These are phyloP conservation scores for Trichophyton verrucosum DNA, from an alignment of 2,329 filamentous ascomycete species.

Conservation along the genomic window DNA sequence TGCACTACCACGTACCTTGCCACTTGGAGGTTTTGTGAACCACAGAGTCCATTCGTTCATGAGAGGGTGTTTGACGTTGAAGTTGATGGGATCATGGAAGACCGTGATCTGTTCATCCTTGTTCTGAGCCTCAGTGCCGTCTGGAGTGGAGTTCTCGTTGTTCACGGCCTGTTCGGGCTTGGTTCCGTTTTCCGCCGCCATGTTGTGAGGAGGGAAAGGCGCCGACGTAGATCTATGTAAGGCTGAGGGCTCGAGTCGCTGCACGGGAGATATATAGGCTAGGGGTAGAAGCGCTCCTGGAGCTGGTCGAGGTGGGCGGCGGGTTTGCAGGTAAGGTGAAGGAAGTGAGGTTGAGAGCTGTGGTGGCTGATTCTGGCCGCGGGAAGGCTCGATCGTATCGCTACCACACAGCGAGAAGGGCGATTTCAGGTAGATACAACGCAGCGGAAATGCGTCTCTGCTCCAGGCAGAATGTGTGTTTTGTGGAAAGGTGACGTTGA, in stretches of 20 bases:
- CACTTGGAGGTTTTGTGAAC: constrained; percentile 97
- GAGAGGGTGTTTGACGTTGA: constrained; percentile 97
- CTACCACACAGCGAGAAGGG: constrained; percentile 2
- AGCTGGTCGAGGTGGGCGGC: background rate
- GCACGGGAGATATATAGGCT: background rate
- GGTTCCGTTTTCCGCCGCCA: constrained; percentile 29
- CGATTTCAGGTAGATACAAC: background rate
- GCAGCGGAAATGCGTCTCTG: constrained; percentile 7
- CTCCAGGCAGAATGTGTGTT: constrained; percentile 14
- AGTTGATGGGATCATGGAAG: constrained; percentile 97
- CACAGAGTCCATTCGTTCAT: constrained; percentile 97
- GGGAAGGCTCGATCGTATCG: constrained; percentile 11
- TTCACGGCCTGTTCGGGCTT: constrained; percentile 23
- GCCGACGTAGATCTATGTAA: background rate
- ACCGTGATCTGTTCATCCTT: constrained; percentile 60
- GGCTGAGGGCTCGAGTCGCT: background rate
- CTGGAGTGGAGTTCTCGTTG: constrained; percentile 46
- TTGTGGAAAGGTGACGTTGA: background rate
- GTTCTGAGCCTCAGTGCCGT: constrained; percentile 35
- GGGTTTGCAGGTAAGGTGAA: background rate
- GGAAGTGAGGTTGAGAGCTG: background rate
- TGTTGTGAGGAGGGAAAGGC: constrained; percentile 15
- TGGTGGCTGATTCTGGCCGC: background rate
- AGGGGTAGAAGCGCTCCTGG: background rate
- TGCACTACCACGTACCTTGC: constrained; percentile 55